Evolutionary conservation across 2,329 filamentous ascomycete genomes (phyloP), one percentile per base, ranked within the genome.

Genomic region (Orbilia brochopaga): DNA sequence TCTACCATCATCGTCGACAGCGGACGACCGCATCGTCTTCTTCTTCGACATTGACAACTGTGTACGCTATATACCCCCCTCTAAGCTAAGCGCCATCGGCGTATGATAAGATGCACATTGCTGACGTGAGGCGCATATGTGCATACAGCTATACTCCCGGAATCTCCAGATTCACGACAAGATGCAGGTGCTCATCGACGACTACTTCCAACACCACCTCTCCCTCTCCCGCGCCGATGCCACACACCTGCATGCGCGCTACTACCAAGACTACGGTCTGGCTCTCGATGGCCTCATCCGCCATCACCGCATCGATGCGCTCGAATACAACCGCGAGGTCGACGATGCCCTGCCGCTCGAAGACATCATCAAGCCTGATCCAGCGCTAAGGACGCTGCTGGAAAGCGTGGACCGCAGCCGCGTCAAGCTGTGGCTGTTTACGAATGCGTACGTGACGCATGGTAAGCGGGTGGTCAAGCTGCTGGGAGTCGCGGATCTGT

Each of bases 41-140:
- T 87, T 86, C 80, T 97, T 97, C 78, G 94, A 99, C 79, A 97
- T 99, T 78, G 94, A 99, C 83, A 99, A 99, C 78, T 99, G 95
- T 81, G 86, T 87, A 82, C 74, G 85, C 82, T 21, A 13, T 23
- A 53, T 46, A 35, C 21, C 19, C 27, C 59, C 87, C 85, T 86
- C 97, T 63, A n/a, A n/a, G n/a, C n/a, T n/a, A n/a, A n/a, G 97
- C 97, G 78, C 87, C 92, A 0, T 92, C 89, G 80, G 92, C 90
- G 92, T 78, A 80, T 85, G 10, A 23, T 35, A n/a, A 37, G 21
- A 10, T 13, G 7, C 6, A 42, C 30, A 15, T n/a, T 53, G 21
- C 44, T 19, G 3, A 19, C 27, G 17, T 44, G 50, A 44, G 8
- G 15, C 52, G 13, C 5, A 4, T n/a, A n/a, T n/a, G n/a, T 8